Evolutionary conservation across 257 asterid species (phyloP), one percentile per base, ranked within the genome.

Genomic region (Solanum tarapatanum): DNA sequence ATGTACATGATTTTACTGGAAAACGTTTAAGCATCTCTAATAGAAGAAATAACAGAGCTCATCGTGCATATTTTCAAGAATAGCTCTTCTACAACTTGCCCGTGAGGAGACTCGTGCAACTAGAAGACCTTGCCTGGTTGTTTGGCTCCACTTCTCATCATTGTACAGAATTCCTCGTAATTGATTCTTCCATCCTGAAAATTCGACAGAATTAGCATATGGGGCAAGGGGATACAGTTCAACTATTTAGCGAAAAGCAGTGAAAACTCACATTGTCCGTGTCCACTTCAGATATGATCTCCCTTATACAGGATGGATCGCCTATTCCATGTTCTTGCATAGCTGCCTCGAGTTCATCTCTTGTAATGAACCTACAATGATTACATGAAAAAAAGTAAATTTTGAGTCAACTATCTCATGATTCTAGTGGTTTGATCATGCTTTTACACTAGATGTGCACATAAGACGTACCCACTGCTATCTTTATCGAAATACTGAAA

Each of bases 111-210:
- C 33, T 74, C 23, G 5, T 28, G 35, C 35, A 41, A 58, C 88
- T 91, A 93, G 90, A 94, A 94, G 74, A 94, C 92, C 69, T 86
- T 91, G 87, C 62, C 91, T 60, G 93, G 91, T 76, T 91, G 91
- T 76, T 92, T 93, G 58, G 92, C 90, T 89, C 98, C 99, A 33
- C 93, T 91, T 90, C 98, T 96, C 99, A 95, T 96, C 99, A 96
- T 96, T 19, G 90, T 90, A 76, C 97, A 96, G 87, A 96, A 96
- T 90, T 96, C 99, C 30, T 94, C 95, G 39, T 94, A 96, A 87
- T 96, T 93, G 48, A 96, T 96, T 90, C 95, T 92, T 86, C 99
- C 99, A 87, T 96, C 99, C 99, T 96, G 91, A 33, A 79, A 87
- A 70, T 87, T 87, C 11, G 8, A 62, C 45, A 82, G 36, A 17